phyloP scores from a whole-genome alignment of 2,329 filamentous ascomycete species.

The Penicillium sclerotigenum region DNA sequence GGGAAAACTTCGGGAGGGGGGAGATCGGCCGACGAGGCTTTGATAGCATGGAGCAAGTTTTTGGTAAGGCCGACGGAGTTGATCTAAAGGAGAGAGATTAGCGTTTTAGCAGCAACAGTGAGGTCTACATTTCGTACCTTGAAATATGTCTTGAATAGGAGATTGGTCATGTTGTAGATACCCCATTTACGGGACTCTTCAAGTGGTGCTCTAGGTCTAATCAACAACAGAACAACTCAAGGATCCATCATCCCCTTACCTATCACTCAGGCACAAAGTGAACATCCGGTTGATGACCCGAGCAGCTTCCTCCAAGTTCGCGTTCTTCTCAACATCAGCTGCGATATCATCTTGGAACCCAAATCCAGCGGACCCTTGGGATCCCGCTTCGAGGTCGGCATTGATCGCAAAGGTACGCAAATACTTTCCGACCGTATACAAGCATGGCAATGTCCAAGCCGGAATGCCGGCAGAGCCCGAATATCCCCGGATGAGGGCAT shows the following conservation, averaged over 20 bases:
- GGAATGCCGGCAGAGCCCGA: conserved; percentile 66
- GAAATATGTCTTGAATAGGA: conserved; percentile 98
- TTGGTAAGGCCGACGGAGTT: conserved; percentile 87
- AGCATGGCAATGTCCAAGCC: conserved; percentile 87
- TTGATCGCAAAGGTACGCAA: conserved; percentile 84
- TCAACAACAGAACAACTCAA: conserved; percentile 8
- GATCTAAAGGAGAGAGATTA: conserved; percentile 47
- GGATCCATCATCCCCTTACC: conserved; percentile 52
- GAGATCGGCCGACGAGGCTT: conserved; percentile 75
- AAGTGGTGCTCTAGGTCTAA: conserved; percentile 63
- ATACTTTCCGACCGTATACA: conserved; percentile 85
- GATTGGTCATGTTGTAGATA: conserved; percentile 89
- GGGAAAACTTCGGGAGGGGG: conserved; percentile 77
- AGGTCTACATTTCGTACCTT: conserved; percentile 49
- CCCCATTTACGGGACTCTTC: conserved; percentile 97
- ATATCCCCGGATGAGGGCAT: conserved; percentile 75
- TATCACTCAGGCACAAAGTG: conserved; percentile 81
- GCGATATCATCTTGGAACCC: conserved; percentile 79
- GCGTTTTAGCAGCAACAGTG: conserved; percentile 9
- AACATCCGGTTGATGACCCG: conserved; percentile 90
- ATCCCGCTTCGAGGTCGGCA: conserved; percentile 69
- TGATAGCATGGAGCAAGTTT: conserved; percentile 80
- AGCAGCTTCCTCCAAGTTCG: conserved; percentile 86
- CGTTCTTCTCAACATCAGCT: conserved; percentile 70
- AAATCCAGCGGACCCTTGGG: conserved; percentile 47